These are phyloP conservation scores for Moricandia moricandioides DNA, from an alignment of 345 rosid genomes.

Conservation along the genomic window DNA sequence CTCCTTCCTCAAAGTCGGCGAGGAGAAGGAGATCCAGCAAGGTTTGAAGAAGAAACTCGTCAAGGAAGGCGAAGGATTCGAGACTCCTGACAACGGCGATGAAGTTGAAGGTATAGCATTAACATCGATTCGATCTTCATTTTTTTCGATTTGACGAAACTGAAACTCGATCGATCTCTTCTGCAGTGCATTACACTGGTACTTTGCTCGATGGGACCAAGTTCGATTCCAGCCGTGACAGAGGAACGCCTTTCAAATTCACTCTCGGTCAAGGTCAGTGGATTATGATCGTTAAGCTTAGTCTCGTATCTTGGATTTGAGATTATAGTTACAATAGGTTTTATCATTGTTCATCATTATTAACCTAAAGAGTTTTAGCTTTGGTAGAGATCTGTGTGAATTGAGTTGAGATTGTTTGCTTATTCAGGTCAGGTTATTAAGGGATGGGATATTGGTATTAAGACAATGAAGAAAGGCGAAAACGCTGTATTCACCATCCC, in stretches of 20 bases:
- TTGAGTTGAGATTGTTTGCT: not conserved
- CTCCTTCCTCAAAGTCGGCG: slow-evolving; percentile 49
- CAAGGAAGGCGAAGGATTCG: slow-evolving; percentile 71
- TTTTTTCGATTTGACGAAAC: not conserved
- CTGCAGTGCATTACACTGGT: slow-evolving; percentile 69
- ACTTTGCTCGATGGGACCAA: slow-evolving; percentile 86
- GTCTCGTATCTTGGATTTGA: not conserved
- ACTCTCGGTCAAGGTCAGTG: slow-evolving; percentile 83
- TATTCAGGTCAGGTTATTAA: slow-evolving; percentile 78
- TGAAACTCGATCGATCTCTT: slow-evolving; percentile 1
- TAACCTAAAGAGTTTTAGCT: not conserved
- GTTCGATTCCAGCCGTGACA: slow-evolving; percentile 90
- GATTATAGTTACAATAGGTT: not conserved
- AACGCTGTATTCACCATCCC: slow-evolving; percentile 87
- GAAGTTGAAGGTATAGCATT: slow-evolving; percentile 69
- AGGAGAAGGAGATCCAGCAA: slow-evolving; percentile 80
- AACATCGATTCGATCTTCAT: not conserved
- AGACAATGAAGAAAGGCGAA: slow-evolving; percentile 95
- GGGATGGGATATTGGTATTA: slow-evolving; percentile 97
- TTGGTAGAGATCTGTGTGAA: not conserved
- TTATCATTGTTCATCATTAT: not conserved
- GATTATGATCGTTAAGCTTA: not conserved
- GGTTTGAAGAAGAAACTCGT: slow-evolving; percentile 86
- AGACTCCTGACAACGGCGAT: slow-evolving; percentile 67
- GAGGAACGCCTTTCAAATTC: slow-evolving; percentile 87